Evolutionary conservation across 352 stramenopile species (phyloP).

Genomic region (Pythium vanterpoolii): DNA sequence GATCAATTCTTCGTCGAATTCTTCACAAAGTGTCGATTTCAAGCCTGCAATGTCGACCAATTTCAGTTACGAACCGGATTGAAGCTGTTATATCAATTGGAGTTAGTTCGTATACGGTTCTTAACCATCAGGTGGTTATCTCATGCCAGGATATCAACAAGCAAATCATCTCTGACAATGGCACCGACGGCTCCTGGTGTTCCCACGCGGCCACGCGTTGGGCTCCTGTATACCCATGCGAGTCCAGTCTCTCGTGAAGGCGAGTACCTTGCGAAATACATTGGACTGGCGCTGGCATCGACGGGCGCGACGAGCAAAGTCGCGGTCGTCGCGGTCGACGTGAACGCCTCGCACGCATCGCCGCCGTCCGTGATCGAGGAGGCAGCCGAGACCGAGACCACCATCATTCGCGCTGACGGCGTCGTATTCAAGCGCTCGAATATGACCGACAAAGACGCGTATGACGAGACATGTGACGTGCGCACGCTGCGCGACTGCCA

Average conservation of each 20-base stretch:
- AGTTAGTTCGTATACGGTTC: not conserved
- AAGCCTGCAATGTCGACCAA: not conserved
- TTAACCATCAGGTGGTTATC: not conserved
- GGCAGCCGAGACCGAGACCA: not conserved
- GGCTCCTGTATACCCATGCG: slow-evolving; percentile 49
- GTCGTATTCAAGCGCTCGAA: slow-evolving; percentile 32
- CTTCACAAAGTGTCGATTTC: not conserved
- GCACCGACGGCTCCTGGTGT: not conserved
- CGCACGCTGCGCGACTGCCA: slow-evolving; percentile 44
- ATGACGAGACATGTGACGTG: slow-evolving; percentile 41
- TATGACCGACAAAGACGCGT: slow-evolving; percentile 21
- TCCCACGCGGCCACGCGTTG: slow-evolving; percentile 33
- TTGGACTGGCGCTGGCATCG: slow-evolving; percentile 49
- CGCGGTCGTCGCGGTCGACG: slow-evolving; percentile 38
- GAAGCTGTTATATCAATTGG: not conserved
- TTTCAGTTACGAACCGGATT: not conserved
- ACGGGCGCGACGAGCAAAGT: slow-evolving; percentile 43
- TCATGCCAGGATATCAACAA: not conserved
- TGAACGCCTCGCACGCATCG: not conserved
- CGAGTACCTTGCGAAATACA: slow-evolving; percentile 55
- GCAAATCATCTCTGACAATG: too few relatives aligned
- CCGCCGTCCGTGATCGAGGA: not conserved
- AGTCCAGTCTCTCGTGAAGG: slow-evolving; percentile 52
- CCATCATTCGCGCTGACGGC: slow-evolving; percentile 48
- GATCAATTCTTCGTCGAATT: not conserved